These are phyloP conservation scores for Dioszegia crocea DNA, from an alignment of 768 basidiomycete species.

Conservation along the genomic window DNA sequence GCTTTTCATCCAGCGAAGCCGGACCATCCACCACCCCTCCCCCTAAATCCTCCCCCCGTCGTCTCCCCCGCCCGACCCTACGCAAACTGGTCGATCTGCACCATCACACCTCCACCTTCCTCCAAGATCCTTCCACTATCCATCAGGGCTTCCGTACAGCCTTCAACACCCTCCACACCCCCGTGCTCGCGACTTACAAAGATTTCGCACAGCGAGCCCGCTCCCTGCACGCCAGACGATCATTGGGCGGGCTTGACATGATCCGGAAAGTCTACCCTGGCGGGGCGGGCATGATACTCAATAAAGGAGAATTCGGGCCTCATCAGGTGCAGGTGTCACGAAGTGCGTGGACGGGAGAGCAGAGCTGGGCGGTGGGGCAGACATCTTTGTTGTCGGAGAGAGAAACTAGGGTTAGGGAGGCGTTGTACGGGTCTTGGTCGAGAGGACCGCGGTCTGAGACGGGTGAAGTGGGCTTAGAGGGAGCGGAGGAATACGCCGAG, in stretches of 20 bases:
- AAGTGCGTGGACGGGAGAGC: conserved; percentile 5
- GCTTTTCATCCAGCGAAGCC: conserved; percentile 6
- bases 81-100: conserved; percentile 41
- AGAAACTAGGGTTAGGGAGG: conserved; percentile 32
- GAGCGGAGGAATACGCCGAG: conserved; percentile 34
- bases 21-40: conserved; percentile 8
- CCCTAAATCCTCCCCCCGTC: conserved; percentile 13
- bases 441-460: conserved; percentile 10
- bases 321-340: not conserved
- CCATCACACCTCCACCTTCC: conserved; percentile 40
- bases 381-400: conserved; percentile 17
- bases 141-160: conserved; percentile 25
- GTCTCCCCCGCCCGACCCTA: conserved; percentile 18
- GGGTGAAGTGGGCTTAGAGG: conserved; percentile 31
- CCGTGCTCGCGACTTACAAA: conserved; percentile 12
- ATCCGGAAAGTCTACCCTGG: not conserved
- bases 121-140: conserved; percentile 25
- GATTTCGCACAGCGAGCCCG: not conserved
- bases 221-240: conserved; percentile 1
- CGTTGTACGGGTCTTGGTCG: conserved; percentile 36
- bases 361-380: not conserved
- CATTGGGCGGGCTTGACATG: conserved; percentile 17
- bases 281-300: conserved; percentile 4
- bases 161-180: conserved; percentile 17
- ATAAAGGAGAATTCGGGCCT: not conserved